These are phyloP conservation scores for Coniferiporia sulphurascens DNA, from an alignment of 1,284 basidiomycete genomes.

Conservation along the genomic window DNA sequence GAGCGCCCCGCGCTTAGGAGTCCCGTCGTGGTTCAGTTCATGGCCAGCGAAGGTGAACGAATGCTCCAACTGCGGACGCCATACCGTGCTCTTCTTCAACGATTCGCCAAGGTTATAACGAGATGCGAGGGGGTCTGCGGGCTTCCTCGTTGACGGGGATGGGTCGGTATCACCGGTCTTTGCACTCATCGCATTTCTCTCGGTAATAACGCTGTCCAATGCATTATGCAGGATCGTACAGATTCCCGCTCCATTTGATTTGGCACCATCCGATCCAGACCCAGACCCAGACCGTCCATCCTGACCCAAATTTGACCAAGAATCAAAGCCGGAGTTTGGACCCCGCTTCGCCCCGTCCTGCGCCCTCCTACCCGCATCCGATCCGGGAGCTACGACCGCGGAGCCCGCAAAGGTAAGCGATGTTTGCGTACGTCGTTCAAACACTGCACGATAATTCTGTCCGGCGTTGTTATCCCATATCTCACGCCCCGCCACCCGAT, in stretches of 20 bases:
- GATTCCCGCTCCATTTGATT: not conserved
- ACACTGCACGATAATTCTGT: constrained; percentile 73
- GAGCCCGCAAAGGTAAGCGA: constrained; percentile 3
- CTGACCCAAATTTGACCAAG: not conserved
- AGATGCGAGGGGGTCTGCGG: constrained; percentile 36
- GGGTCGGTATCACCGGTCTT: constrained; percentile 7
- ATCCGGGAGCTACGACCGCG: constrained; percentile 6
- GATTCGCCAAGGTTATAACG: constrained; percentile 55
- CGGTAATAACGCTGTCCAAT: not conserved
- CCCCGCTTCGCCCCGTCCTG: not conserved
- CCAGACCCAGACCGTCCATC: not conserved
- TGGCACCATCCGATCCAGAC: not conserved
- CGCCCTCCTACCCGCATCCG: not conserved
- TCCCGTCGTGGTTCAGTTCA: not conserved
- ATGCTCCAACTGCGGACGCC: constrained; percentile 4
- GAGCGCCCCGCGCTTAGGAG: not conserved
- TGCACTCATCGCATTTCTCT: not conserved
- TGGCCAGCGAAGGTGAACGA: constrained; percentile 14
- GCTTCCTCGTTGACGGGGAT: constrained; percentile 25
- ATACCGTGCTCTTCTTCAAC: constrained; percentile 38
- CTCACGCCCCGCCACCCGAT: constrained; percentile 64
- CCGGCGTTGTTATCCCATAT: constrained; percentile 92
- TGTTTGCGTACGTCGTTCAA: constrained; percentile 27
- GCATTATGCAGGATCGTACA: not conserved
- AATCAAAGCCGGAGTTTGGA: not conserved